Base-by-base conservation (phyloP, 1,139 yeast genomes). In the Candida albicans region DNA sequence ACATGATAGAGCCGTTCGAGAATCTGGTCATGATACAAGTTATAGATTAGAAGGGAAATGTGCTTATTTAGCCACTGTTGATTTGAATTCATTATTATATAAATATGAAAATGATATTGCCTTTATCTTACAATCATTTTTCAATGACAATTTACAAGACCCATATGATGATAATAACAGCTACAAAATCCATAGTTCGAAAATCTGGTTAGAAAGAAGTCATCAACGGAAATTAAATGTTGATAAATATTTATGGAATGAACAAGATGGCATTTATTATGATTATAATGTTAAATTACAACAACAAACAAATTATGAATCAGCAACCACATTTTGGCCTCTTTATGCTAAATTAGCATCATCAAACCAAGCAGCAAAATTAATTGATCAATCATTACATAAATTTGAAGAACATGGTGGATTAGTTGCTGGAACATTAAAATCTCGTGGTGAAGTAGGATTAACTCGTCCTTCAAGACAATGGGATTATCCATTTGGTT, bases 401-500 rank as follows among this genome's bases (percentile, higher is more conserved):
- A 79, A 83, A 57, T 79, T 93, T 53, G 99, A 93, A 67, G 87
- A 81, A 62, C 75, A 76, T 49, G 99, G 99, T 13, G 99, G 99
- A 1, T 64, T 93, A 15, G 96, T 81, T 1, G 86, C 96, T 0
- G 96, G 98, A 35, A 86, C 96, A 0, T 77, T 81, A 52, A 65
- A 75, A 54, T 83, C 93, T 4, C 73, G 96, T 47, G 97, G 97
- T 25, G 81, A 71, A 13, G 70, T 87, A 27, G 81, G 86, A 1
- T 64, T 87, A 27, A 71, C 78, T 41, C 73, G 91, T 54, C 96
- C 96, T 22, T 82, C 87, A 29, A 78, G 98, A 63, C 99, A 93
- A 68, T 93, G 99, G 99, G 99, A 93, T 63, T 93, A 84, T 61
- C 99, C 99, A 6, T 89, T 73, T 59, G 99, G 98, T 4, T 93